Conservation (phyloP, 176 grass and related monocot genomes). For the Bolboschoenus planiculmis region DNA sequence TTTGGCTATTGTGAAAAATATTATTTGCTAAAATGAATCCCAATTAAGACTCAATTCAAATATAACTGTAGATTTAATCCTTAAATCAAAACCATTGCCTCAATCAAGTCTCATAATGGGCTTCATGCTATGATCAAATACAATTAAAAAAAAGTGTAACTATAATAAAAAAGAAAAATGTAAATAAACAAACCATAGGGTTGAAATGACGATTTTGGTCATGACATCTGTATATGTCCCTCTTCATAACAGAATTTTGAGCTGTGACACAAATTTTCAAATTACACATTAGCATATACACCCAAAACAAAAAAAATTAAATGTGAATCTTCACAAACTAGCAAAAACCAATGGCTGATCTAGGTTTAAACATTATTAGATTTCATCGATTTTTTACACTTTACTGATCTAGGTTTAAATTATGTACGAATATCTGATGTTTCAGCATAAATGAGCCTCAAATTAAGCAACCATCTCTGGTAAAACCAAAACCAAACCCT, state of each 20-base stretch:
- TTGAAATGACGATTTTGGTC: constrained; percentile 9
- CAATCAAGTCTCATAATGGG: not conserved
- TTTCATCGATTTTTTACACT: not conserved
- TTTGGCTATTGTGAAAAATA: not conserved
- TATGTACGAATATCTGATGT: not conserved
- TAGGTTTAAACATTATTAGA: not conserved
- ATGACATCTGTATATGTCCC: constrained; percentile 19
- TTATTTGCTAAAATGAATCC: not conserved
- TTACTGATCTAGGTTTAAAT: not conserved
- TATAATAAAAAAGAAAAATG: not conserved
- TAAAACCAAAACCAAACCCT: not conserved
- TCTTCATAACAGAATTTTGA: constrained; percentile 29
- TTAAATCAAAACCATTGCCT: not conserved
- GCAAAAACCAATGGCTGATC: not conserved
- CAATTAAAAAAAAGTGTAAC: not conserved
- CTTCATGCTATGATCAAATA: not conserved
- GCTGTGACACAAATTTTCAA: constrained; percentile 12
- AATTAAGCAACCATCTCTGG: not conserved
- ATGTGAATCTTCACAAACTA: not conserved
- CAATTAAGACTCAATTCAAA: not conserved
- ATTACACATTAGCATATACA: not conserved
- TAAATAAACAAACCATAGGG: constrained; percentile 30
- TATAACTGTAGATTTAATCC: not conserved
- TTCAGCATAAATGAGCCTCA: not conserved
- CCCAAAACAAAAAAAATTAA: not conserved